Base-by-base conservation (phyloP, 2,329 filamentous ascomycete species). In the Neofusicoccum cordaticola region DNA sequence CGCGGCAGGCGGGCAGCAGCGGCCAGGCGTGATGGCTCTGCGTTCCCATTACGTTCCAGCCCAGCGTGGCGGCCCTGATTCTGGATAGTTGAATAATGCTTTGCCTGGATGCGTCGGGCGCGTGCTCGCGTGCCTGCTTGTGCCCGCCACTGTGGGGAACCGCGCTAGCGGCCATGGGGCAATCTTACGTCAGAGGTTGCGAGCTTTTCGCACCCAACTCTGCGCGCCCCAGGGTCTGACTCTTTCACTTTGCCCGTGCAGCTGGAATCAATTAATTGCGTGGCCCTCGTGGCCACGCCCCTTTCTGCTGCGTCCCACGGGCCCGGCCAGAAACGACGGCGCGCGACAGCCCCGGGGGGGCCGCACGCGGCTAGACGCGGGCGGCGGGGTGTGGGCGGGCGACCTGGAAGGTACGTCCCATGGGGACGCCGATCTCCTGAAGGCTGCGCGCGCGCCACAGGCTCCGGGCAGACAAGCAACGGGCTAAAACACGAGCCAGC, bases 151-250 rank as follows among this genome's bases (percentile, higher is more conserved):
- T 60, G 56, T 60, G 56, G 56, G 44, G 56, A 60, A 60, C 27
- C 13, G 41, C 42, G 42, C 56, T 60, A 60, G 56, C 15, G 15
- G n/a, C 15, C 22, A 47, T 60, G 56, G 56, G 56, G 56, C 42
- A 60, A 60, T 60, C 41, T 60, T 60, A 60, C 56, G 56, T 60
- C 56, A 60, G 56, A 60, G 42, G 41, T 19, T 60, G 42, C 41
- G 15, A 31, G 41, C 56, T n/a, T 22, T 22, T 22, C 22, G 22
- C 22, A 22, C 22, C 22, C 13, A 35, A 51, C 48, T 51, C 27
- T 48, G 27, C 48, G 15, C 5, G 2, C 39, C 15, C n/a, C 19
- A 45, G 19, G 53, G 22, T n/a, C 53, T 57, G 37, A 42, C 52
- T 57, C 52, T 57, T 42, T 58, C 27, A 4, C 41, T 35, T 34